Evolutionary conservation across 2,329 filamentous ascomycete genomes (phyloP), one percentile per base, ranked within the genome.

Genomic region (Exophiala bonariae): DNA sequence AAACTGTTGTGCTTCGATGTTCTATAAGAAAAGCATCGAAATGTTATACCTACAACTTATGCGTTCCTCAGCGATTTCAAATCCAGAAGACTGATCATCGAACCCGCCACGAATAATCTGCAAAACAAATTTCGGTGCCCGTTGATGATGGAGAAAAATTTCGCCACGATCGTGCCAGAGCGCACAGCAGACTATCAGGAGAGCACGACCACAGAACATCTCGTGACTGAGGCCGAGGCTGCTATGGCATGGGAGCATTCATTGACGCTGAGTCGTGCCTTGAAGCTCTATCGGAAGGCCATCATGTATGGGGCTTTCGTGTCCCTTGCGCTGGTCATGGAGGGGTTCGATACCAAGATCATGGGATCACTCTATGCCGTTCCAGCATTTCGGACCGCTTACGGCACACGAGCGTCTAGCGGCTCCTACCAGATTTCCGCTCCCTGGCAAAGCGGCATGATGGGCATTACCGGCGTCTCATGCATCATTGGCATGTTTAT

Each of bases 401-500:
- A 38, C 36, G 49, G 49, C 13, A 51, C 39, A 7, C 55, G 40
- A 3, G 7, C 40, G 13, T 36, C 35, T 26, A 23, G 41, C 23
- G 53, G 63, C 1, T 69, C 66, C 18, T 76, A 76, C 44, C 37
- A 41, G 30, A 41, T 47, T 19, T 20, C 35, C 4, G 20, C 47
- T 2, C 33, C 47, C 14, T 50, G 47, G 47, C 47, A 50, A 32
- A 23, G 19, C 19, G 47, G 41, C 10, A 46, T 50, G 9, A 20
- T 18, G 6, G 31, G 22, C 23, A 28, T 19, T 19, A 32, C 33
- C 20, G 23, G 37, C 6, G 44, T 33, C n/a, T 30, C 38, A 32
- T 80, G 83, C 61, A 80, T 87, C 42, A 73, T 87, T 45, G 84
- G 84, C 13, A 72, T 86, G 33, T 67, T 83, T 54, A 70, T 85